Conservation (phyloP, 352 stramenopile genomes). For the Phytophthora nicotianae region DNA sequence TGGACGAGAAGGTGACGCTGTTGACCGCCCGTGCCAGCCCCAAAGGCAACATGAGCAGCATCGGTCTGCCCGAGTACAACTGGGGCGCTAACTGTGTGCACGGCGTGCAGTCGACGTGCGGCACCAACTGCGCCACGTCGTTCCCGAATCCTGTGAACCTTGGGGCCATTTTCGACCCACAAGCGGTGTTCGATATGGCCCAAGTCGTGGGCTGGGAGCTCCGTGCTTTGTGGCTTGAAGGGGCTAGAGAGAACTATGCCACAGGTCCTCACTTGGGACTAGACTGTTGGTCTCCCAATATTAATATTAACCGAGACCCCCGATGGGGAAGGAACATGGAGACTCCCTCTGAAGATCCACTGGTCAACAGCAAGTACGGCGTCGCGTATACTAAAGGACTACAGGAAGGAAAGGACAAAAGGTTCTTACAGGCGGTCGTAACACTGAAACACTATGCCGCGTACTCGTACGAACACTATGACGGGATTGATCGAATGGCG, state of each 20-base stretch:
- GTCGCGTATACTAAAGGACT: constrained; percentile 89
- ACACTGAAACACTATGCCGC: constrained; percentile 95
- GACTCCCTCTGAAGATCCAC: constrained; percentile 93
- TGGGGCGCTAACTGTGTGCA: constrained; percentile 95
- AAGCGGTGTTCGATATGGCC: constrained; percentile 82
- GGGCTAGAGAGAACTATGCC: constrained; percentile 71
- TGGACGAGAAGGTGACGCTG: constrained; percentile 75
- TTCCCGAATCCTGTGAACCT: constrained; percentile 93
- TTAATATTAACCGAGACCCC: constrained; percentile 96
- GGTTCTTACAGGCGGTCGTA: constrained; percentile 84
- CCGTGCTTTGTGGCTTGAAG: constrained; percentile 79
- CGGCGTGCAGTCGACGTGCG: constrained; percentile 87
- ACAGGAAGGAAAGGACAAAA: constrained; percentile 75
- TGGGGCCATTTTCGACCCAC: constrained; percentile 87
- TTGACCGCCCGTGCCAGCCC: constrained; percentile 75
- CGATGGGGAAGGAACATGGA: constrained; percentile 95
- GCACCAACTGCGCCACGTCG: constrained; percentile 79
- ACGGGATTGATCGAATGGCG: constrained; percentile 70
- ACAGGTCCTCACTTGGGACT: constrained; percentile 76
- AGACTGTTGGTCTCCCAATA: constrained; percentile 94
- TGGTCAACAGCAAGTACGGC: constrained; percentile 92
- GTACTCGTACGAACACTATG: constrained; percentile 90
- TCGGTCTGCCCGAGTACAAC: constrained; percentile 91
- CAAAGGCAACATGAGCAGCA: constrained; percentile 70
- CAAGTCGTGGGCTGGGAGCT: constrained; percentile 87